Evolutionary conservation across 2,329 filamentous ascomycete species (phyloP), one percentile per base, ranked within the genome.

Genomic region (Penicillium freii): DNA sequence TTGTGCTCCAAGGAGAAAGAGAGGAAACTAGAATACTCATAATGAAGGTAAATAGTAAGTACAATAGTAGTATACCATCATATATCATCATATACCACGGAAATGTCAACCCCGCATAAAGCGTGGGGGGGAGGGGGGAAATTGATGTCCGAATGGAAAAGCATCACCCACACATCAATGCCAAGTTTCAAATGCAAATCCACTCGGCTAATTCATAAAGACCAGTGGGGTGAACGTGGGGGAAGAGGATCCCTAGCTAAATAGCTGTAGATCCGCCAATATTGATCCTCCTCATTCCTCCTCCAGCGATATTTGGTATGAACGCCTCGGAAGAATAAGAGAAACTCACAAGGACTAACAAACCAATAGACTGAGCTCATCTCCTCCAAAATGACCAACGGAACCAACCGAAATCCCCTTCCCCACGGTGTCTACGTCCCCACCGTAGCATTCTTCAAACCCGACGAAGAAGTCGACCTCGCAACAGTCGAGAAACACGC

Each of bases 401-500:
- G 64, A 34, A 57, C 59, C 42, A 59, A 56, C 50, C 55, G 39
- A 45, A 71, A 71, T 42, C 66, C 73, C 39, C 69, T 77, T 56
- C 62, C 62, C 31, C 71, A 73, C 25, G 86, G 86, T 50, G 82
- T 91, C 64, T 91, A 91, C 69, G 87, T 89, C 47, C 88, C 89
- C 27, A 90, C 88, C 19, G 81, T 89, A 66, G 87, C 87, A 72
- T 91, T 91, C 78, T 91, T 91, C 72, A 79, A 88, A 54, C 79
- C 78, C 23, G 77, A 76, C 46, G 88, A 91, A 71, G 84, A 90
- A 54, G 76, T 91, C 54, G 88, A 91, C 68, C 78, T 82, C 13
- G 74, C 78, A 36, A 83, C 85, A 39, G 86, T 87, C 57, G 80
- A 82, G 48, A 81, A 78, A 51, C 75, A 80, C 61, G 85, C 88